A percentile compares a stretch with the other conserved stretches of the same genome.
Evolutionary conservation across 1,284 basidiomycete genomes (phyloP).

Genomic region (Leccinum pachyderme): DNA sequence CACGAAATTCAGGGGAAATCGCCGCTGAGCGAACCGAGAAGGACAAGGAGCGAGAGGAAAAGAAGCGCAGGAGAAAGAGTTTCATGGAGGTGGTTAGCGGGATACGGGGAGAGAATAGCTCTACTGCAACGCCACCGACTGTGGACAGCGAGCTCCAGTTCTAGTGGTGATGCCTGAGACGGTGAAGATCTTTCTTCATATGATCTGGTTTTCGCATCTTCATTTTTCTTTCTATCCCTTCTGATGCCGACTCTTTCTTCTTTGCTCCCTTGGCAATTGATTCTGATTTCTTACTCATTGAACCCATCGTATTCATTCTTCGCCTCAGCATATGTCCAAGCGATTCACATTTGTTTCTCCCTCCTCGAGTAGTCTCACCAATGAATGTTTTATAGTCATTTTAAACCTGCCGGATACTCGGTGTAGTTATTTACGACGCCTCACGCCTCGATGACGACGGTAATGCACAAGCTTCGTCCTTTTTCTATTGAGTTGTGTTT

Average conservation of each 20-base stretch:
- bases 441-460: slow-evolving; percentile 19
- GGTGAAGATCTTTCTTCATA: slow-evolving; percentile 1
- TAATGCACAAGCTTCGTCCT: slow-evolving; percentile 14
- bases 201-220: slow-evolving; percentile 8
- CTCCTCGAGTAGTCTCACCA: slow-evolving; percentile 3
- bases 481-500: neutral
- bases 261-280: slow-evolving; percentile 6
- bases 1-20: slow-evolving; percentile 43
- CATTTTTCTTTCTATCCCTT: slow-evolving; percentile 1
- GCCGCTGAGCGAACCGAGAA: slow-evolving; percentile 49
- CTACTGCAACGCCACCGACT: slow-evolving; percentile 10
- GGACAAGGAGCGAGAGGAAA: slow-evolving; percentile 49
- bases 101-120: slow-evolving; percentile 19
- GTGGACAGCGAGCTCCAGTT: slow-evolving; percentile 18
- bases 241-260: slow-evolving; percentile 5
- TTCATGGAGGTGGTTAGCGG: slow-evolving; percentile 34
- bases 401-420: slow-evolving; percentile 7
- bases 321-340: slow-evolving; percentile 12
- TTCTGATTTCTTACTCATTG: slow-evolving; percentile 12
- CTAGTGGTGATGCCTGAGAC: slow-evolving; percentile 16
- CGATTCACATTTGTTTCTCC: slow-evolving; percentile 8
- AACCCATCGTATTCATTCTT: slow-evolving; percentile 12
- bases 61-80: slow-evolving; percentile 48
- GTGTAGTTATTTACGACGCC: slow-evolving; percentile 28
- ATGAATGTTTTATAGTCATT: slow-evolving; percentile 27